A percentile compares a stretch with the other conserved stretches of the same genome.
These are phyloP conservation scores for Gillenia trifoliata DNA, from an alignment of 306 rosid species.

Conservation along the genomic window DNA sequence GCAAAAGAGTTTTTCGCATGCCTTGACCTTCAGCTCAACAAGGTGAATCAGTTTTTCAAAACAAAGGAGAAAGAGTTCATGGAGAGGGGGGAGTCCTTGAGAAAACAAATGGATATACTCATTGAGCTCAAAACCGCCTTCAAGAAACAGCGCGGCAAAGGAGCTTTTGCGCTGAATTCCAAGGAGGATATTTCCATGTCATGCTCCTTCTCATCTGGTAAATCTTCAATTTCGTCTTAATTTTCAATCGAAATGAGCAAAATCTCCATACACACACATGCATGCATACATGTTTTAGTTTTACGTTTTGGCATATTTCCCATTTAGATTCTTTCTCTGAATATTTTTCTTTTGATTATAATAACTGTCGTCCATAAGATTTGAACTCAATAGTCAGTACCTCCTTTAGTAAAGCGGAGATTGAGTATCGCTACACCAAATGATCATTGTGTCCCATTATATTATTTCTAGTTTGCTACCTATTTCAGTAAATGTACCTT, in stretches of 20 bases:
- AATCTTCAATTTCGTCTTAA: neutral
- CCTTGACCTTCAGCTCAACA: conserved; percentile 80
- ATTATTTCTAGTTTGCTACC: neutral
- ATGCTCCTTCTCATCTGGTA: conserved; percentile 80
- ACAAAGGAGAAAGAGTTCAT: conserved; percentile 76
- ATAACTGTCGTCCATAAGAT: no score
- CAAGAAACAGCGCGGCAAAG: conserved; percentile 41
- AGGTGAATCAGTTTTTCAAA: conserved; percentile 78
- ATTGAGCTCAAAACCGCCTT: conserved; percentile 54
- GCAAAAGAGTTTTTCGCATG: conserved; percentile 82
- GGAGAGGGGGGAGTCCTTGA: conserved; percentile 81
- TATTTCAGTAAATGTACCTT: neutral
- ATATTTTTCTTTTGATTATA: neutral
- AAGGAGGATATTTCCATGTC: conserved; percentile 81
- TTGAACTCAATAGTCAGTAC: no score
- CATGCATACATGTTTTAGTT: neutral
- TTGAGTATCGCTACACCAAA: neutral
- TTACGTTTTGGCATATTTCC: neutral
- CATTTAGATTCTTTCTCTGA: neutral
- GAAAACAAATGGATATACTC: conserved; percentile 80
- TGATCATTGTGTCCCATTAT: neutral
- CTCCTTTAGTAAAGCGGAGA: no score
- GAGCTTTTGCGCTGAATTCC: conserved; percentile 37
- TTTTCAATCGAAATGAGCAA: neutral
- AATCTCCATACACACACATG: neutral